phyloP scores from a whole-genome alignment of 1,284 basidiomycete species.

The Leucoagaricus sp. region DNA sequence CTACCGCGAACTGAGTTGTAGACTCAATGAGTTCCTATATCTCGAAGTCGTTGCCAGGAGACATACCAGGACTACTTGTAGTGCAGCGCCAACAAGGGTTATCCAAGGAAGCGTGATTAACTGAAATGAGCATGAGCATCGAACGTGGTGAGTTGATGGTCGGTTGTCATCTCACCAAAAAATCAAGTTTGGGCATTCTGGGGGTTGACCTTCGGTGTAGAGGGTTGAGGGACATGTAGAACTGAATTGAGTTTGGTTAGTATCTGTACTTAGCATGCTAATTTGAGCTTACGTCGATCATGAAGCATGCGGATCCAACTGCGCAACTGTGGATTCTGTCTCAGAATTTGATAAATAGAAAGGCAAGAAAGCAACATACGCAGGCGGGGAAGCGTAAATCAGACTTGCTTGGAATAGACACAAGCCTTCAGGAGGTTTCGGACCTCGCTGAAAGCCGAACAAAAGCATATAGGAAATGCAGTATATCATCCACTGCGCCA shows the following conservation, averaged over 20 bases:
- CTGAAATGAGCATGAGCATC: background rate
- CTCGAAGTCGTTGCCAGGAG: background rate
- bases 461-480: slow-evolving; percentile 12
- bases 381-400: slow-evolving; percentile 13
- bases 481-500: slow-evolving; percentile 13
- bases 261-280: background rate
- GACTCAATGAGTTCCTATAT: background rate
- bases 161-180: slow-evolving; percentile 7
- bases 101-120: slow-evolving; percentile 11
- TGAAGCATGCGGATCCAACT: slow-evolving; percentile 12
- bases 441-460: slow-evolving; percentile 7
- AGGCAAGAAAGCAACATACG: background rate
- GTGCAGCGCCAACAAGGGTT: background rate
- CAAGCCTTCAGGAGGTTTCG: background rate
- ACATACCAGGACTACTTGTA: slow-evolving; percentile 10
- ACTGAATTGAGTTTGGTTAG: slow-evolving; percentile 2
- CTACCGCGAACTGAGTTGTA: slow-evolving; percentile 5
- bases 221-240: slow-evolving; percentile 8
- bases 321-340: slow-evolving; percentile 8
- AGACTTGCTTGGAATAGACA: slow-evolving; percentile 11
- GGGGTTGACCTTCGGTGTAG: background rate
- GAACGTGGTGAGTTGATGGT: background rate
- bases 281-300: slow-evolving; percentile 6
- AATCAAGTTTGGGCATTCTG: background rate
- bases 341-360: background rate